Base-by-base conservation (phyloP, 2,329 filamentous ascomycete genomes). In the Eurotiales sp. region DNA sequence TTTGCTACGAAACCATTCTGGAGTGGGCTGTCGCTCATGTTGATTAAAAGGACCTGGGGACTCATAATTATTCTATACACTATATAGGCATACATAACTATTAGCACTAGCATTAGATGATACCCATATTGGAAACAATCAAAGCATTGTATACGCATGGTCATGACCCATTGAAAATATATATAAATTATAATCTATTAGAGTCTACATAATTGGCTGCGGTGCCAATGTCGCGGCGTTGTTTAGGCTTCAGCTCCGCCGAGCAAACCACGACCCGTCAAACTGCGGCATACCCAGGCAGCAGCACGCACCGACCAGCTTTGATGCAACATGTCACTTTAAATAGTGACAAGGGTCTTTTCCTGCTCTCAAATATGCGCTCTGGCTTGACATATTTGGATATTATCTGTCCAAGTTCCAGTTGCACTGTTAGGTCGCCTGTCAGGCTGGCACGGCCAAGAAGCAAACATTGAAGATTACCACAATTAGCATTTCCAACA, bases 1-100 rank as follows among this genome's bases (percentile, higher is more conserved):
- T 99, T 29, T 99, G 93, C 69, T 99, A 99, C 68, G 93, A 99
- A 74, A 95, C 88, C 36, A 80, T 97, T 6, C 74, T 95, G 50
- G 92, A 97, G 70, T 99, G 92, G 90, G 70, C 93, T 23, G 76
- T 77, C 21, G n/a, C 34, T 11, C 34, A 8, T 17, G 15, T 37
- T 37, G 34, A 37, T 37, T 15, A 21, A 37, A 8, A 12, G 34
- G 21, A 21, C 10, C 34, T 37, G 34, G 34, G 34, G 12, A 37
- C 21, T 11, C 34, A 21, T 37, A 17, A 37, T 15, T 17, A 37
- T 37, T 37, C 34, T 21, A 37, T 37, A 19, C 21, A 37, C 34
- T 21, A 37, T 37, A 19, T 37, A 37, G 40, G 21, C 19, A 27
- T 43, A 43, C 15, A 30, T 25, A 30, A 43, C 21, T 43, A 43